These are phyloP conservation scores for Thelephora terrestris DNA, from an alignment of 1,284 basidiomycete genomes.

Conservation along the genomic window DNA sequence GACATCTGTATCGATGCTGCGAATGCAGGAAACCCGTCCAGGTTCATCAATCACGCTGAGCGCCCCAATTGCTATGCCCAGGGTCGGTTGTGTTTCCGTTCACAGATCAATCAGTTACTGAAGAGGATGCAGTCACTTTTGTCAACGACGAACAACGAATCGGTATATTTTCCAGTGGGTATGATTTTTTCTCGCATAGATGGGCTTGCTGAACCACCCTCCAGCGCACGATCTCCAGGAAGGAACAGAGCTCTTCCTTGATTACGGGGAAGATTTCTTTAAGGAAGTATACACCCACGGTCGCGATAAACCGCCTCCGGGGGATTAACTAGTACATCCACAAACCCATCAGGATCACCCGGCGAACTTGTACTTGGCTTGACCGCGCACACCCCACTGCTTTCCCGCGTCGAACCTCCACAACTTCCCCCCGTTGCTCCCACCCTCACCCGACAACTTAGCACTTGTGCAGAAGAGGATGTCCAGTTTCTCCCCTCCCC, in stretches of 20 bases:
- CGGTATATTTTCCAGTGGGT: slow-evolving; percentile 35
- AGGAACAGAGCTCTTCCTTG: slow-evolving; percentile 33
- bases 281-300: background rate
- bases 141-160: slow-evolving; percentile 44
- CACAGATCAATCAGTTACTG: background rate
- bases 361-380: too few relatives aligned
- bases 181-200: background rate
- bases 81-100: slow-evolving; percentile 23
- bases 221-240: slow-evolving; percentile 24
- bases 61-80: slow-evolving; percentile 31
- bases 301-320: background rate
- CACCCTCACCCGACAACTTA: too few relatives aligned
- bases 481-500: too few relatives aligned
- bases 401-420: background rate
- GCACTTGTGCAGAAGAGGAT: too few relatives aligned
- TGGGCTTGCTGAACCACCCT: background rate
- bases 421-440: background rate
- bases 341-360: too few relatives aligned
- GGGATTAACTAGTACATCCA: too few relatives aligned
- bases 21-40: slow-evolving; percentile 39
- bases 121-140: slow-evolving; percentile 12
- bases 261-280: slow-evolving; percentile 32
- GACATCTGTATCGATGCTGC: slow-evolving; percentile 32
- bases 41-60: slow-evolving; percentile 43
- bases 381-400: background rate